Evolutionary conservation across 441 rosid genomes (phyloP).

Genomic region (Erysimum cheiri): DNA sequence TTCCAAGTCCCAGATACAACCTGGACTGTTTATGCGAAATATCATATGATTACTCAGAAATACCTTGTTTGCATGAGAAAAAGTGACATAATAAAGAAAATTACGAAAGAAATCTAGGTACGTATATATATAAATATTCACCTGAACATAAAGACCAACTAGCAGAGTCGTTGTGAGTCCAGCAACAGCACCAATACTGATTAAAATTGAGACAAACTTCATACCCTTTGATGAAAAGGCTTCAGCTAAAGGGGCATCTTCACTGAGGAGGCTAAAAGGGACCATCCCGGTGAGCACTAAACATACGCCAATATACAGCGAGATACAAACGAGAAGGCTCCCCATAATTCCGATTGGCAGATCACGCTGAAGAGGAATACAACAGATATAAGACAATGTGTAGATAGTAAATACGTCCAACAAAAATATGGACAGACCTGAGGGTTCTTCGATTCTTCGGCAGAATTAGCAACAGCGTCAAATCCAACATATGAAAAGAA

Average conservation of each 20-base stretch:
- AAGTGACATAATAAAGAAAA: conserved; percentile 23
- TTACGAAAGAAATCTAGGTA: conserved; percentile 13
- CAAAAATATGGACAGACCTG: conserved; percentile 58
- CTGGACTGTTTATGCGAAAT: conserved; percentile 74
- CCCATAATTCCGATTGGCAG: conserved; percentile 90
- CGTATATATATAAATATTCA: conserved; percentile 40
- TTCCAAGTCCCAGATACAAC: conserved; percentile 77
- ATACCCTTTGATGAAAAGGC: conserved; percentile 88
- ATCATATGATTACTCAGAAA: conserved; percentile 31
- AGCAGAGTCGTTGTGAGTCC: conserved; percentile 95
- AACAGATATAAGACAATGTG: conserved; percentile 27
- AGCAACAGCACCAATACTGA: conserved; percentile 94
- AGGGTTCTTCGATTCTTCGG: conserved; percentile 91
- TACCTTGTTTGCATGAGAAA: conserved; percentile 15
- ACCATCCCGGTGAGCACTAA: conserved; percentile 96
- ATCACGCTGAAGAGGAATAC: conserved; percentile 66
- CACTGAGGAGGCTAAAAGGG: conserved; percentile 74
- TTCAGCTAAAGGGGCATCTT: conserved; percentile 91
- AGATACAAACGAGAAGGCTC: conserved; percentile 81
- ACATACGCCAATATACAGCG: conserved; percentile 81
- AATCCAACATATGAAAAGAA: conserved; percentile 99
- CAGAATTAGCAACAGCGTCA: conserved; percentile 98
- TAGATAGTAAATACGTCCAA: conserved; percentile 9
- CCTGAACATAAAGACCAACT: conserved; percentile 92
- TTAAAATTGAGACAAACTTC: conserved; percentile 78